These are phyloP conservation scores for Saturnispora quitensis DNA, from an alignment of 805 yeast genomes.

Conservation along the genomic window DNA sequence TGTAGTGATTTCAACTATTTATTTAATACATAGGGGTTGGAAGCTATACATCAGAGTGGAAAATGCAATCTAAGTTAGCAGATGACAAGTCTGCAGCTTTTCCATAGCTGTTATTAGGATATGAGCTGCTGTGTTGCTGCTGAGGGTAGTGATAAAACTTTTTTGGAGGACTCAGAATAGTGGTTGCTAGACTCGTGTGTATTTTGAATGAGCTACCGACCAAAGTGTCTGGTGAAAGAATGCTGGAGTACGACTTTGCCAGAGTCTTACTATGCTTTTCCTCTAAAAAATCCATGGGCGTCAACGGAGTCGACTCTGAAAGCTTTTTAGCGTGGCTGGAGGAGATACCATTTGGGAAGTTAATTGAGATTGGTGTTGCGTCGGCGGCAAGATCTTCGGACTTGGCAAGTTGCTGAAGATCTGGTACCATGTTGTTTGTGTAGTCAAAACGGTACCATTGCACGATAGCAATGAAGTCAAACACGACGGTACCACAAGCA, in stretches of 20 bases:
- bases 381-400: not conserved
- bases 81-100: not conserved
- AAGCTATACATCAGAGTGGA: not conserved
- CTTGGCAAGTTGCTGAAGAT: not conserved
- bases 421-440: not conserved
- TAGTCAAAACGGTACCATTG: slow-evolving; percentile 33
- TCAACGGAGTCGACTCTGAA: slow-evolving; percentile 27
- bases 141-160: not conserved
- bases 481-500: slow-evolving; percentile 42
- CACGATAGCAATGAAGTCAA: slow-evolving; percentile 36
- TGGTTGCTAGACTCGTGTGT: not conserved
- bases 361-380: not conserved
- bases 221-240: not conserved
- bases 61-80: not conserved
- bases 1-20: not conserved
- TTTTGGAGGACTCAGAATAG: not conserved
- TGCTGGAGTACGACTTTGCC: not conserved
- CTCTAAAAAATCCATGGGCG: slow-evolving; percentile 29
- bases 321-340: slow-evolving; percentile 24
- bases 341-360: slow-evolving; percentile 8
- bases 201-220: not conserved
- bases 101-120: slow-evolving; percentile 10
- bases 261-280: slow-evolving; percentile 9
- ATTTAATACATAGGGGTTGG: not conserved
- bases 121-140: not conserved